phyloP scores from a whole-genome alignment of 202 grass and related monocot species.

The Brachypodium distachyon region DNA sequence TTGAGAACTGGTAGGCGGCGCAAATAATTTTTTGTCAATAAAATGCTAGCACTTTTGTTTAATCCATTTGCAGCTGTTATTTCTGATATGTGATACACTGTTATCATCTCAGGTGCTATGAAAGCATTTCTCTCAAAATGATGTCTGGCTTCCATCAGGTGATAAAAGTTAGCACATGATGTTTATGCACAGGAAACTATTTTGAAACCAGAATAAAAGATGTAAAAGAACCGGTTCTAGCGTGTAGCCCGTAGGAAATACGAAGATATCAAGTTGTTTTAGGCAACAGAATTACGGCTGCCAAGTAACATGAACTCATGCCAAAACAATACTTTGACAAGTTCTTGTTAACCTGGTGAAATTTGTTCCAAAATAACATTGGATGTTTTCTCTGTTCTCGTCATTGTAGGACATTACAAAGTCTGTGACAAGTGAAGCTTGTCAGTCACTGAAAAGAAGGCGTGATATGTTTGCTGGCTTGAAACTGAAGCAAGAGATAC shows the following conservation, averaged over 20 bases:
- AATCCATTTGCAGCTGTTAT: constrained; percentile 1
- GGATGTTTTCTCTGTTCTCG: constrained; percentile 26
- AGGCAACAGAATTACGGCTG: neutral
- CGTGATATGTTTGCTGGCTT: constrained; percentile 83
- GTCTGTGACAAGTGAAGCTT: constrained; percentile 74
- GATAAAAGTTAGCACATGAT: constrained; percentile 21
- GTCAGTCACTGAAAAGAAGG: constrained; percentile 80
- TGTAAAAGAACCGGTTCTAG: neutral
- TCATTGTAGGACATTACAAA: constrained; percentile 86
- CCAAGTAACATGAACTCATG: neutral
- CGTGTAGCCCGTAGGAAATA: neutral
- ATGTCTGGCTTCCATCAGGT: constrained; percentile 98
- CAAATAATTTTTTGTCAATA: constrained; percentile 16
- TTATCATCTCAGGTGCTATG: constrained; percentile 70
- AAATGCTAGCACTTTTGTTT: neutral
- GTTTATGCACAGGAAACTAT: neutral
- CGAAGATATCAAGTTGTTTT: neutral
- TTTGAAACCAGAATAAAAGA: neutral
- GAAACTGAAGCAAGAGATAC: constrained; percentile 91
- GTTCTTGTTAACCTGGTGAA: neutral
- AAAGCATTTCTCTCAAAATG: constrained; percentile 89
- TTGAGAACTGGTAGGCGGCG: constrained; percentile 91
- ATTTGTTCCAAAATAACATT: constrained; percentile 14
- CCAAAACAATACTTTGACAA: constrained; percentile 13
- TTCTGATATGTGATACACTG: constrained; percentile 10